Percentiles rank a stretch among this genome's conserved stretches.
Evolutionary conservation across 352 stramenopile genomes (phyloP).

Genomic region (Pythium sp.): DNA sequence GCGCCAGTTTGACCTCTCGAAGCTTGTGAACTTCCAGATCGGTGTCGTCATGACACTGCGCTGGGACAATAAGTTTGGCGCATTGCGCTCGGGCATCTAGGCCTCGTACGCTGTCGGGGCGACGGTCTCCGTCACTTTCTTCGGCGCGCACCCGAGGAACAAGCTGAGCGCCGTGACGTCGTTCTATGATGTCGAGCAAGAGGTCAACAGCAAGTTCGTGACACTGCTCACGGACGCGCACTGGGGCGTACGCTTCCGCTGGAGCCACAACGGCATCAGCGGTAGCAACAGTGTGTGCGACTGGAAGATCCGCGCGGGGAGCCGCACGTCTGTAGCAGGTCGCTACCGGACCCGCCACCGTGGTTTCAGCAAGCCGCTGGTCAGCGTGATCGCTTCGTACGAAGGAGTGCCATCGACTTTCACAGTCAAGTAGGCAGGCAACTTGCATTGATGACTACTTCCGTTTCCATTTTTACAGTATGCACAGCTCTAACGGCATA

Average conservation of each 20-base stretch:
- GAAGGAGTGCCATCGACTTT: constrained; percentile 1
- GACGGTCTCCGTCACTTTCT: constrained; percentile 34
- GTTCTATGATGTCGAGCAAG: constrained; percentile 50
- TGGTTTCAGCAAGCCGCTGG: constrained; percentile 34
- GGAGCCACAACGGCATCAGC: constrained; percentile 18
- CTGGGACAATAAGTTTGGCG: constrained; percentile 22
- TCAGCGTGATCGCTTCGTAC: constrained; percentile 18
- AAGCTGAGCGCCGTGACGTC: neutral
- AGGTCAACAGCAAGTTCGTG: constrained; percentile 21
- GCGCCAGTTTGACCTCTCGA: constrained; percentile 31
- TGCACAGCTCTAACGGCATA: too few relatives aligned
- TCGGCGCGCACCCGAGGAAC: constrained; percentile 45
- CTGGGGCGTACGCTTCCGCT: constrained; percentile 48
- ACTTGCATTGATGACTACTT: too few relatives aligned
- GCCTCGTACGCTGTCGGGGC: constrained; percentile 24
- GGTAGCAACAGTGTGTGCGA: constrained; percentile 39
- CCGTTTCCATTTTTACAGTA: too few relatives aligned
- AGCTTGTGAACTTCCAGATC: constrained; percentile 29
- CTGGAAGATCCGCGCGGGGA: constrained; percentile 20
- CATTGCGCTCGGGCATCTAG: constrained; percentile 24
- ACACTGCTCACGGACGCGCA: constrained; percentile 45
- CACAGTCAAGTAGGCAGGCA: neutral
- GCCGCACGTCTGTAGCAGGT: constrained; percentile 21
- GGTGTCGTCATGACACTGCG: constrained; percentile 33
- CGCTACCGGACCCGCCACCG: constrained; percentile 43